Base-by-base conservation (phyloP, 176 grass and related monocot species). In the Puya raimondii region DNA sequence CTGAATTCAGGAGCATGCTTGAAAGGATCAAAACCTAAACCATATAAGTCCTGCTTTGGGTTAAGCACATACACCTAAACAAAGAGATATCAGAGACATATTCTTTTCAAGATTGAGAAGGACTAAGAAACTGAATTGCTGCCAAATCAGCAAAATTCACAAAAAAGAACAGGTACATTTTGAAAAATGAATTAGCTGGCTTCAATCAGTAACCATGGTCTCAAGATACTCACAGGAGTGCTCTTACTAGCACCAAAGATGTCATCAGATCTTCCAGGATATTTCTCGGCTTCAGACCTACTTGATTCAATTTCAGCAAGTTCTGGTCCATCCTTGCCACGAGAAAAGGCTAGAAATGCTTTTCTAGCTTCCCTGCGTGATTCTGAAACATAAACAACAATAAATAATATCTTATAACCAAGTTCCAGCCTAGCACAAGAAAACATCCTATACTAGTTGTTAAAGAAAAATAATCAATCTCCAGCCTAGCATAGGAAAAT, bases 1-100 rank as follows among this genome's bases (percentile, higher is more conserved):
- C 83, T 74, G 66, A 97, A 97, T 74, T 97, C 93, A 70, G 93
- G 93, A 49, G 93, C 89, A 89, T 87, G 81, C 72, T 85, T 90
- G 72, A 90, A 97, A 65, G 93, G 93, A 82, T 97, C 93, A 78
- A 83, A 97, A 79, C 93, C 89, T 79, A 97, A 89, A 66, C 93
- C 93, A 90, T 87, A 78, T 53, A 97, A 72, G 81, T 97, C 93
- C 64, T 85, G 79, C 74, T 97, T 97, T 72, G 93, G 93, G 68
- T 87, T 81, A 85, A 97, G 83, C 26, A 97, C 82, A 66, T 79
- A 90, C 26, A 84, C 81, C 89, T 96, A 79, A 50, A 79, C 49
- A 83, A 85, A 25, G 26, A 42, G 67, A 18, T 63, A 76, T 73
- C 16, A 73, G 70, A 72, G 4, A 74, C 14, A 66, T 48, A 75